phyloP scores from a whole-genome alignment of 1,284 basidiomycete species.

The Cryptococcus deneoformans region DNA sequence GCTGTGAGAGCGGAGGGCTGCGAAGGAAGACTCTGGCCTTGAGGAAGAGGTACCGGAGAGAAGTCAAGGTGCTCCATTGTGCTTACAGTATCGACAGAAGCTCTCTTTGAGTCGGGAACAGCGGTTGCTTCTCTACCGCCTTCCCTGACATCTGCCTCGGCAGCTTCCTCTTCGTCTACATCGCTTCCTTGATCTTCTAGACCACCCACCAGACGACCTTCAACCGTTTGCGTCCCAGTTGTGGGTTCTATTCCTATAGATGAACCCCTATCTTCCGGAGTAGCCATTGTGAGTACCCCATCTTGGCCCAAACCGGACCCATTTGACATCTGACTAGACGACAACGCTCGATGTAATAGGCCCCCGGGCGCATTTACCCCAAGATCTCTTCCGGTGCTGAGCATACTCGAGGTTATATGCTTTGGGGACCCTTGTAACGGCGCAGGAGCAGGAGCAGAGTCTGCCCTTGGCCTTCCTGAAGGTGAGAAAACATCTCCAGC shows the following conservation, averaged over 20 bases:
- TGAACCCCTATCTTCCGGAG: background rate
- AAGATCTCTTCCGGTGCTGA: slow-evolving; percentile 25
- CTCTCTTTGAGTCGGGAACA: slow-evolving; percentile 9
- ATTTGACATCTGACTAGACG: slow-evolving; percentile 25
- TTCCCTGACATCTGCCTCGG: slow-evolving; percentile 10
- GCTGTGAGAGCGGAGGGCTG: slow-evolving; percentile 36
- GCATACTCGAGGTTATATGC: slow-evolving; percentile 15
- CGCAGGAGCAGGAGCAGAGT: slow-evolving; percentile 37
- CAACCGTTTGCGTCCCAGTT: slow-evolving; percentile 15
- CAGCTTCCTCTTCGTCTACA: slow-evolving; percentile 43
- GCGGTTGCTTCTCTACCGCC: slow-evolving; percentile 3
- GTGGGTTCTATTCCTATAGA: slow-evolving; percentile 1
- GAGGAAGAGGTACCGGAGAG: slow-evolving; percentile 12
- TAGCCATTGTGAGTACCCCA: slow-evolving; percentile 46
- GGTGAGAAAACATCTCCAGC: slow-evolving; percentile 27
- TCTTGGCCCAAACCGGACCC: slow-evolving; percentile 45
- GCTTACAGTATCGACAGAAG: slow-evolving; percentile 21
- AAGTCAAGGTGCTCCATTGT: slow-evolving; percentile 20
- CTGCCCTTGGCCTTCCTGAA: slow-evolving; percentile 31
- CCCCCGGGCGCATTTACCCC: slow-evolving; percentile 14
- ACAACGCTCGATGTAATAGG: slow-evolving; percentile 21
- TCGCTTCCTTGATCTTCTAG: slow-evolving; percentile 41
- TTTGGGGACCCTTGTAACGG: slow-evolving; percentile 6
- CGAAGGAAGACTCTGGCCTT: background rate
- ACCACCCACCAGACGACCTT: slow-evolving; percentile 18